Conservation (phyloP, 2,329 filamentous ascomycete genomes). For the Claviceps sp. region DNA sequence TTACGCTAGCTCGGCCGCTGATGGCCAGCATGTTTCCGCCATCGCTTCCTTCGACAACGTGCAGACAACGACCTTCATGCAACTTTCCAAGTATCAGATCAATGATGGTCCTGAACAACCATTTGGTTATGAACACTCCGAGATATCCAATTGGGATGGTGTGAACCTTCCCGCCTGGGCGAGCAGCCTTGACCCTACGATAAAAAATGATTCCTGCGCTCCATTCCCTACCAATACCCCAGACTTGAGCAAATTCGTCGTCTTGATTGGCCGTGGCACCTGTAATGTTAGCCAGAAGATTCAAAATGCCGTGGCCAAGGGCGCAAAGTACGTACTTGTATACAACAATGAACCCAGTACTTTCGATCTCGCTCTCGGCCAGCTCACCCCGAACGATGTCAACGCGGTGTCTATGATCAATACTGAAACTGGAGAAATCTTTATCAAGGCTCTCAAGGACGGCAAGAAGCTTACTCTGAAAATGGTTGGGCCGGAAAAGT, state of each 20-base stretch:
- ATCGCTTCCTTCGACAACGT: slow-evolving; percentile 38
- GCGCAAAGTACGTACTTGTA: slow-evolving; percentile 47
- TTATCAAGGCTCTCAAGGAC: slow-evolving; percentile 28
- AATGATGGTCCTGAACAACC: slow-evolving; percentile 17
- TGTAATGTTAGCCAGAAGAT: slow-evolving; percentile 44
- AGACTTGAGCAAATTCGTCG: slow-evolving; percentile 42
- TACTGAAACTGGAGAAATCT: slow-evolving; percentile 26
- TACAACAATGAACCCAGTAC: slow-evolving; percentile 40
- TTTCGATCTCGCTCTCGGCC: slow-evolving; percentile 18
- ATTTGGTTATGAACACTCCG: slow-evolving; percentile 31
- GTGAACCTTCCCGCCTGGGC: slow-evolving; percentile 37
- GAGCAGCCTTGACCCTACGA: slow-evolving; percentile 33
- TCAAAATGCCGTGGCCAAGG: slow-evolving; percentile 35
- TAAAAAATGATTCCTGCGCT: slow-evolving; percentile 36
- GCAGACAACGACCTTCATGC: slow-evolving; percentile 28
- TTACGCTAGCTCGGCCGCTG: slow-evolving; percentile 33
- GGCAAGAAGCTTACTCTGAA: slow-evolving; percentile 30
- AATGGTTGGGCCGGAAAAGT: slow-evolving; percentile 24
- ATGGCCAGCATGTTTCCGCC: slow-evolving; percentile 32
- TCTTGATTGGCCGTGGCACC: slow-evolving; percentile 44
- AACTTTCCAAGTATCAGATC: slow-evolving; percentile 27
- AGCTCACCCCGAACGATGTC: slow-evolving; percentile 12
- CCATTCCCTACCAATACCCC: slow-evolving; percentile 38
- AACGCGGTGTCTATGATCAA: slow-evolving; percentile 28
- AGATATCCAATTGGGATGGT: slow-evolving; percentile 28